phyloP scores from a whole-genome alignment of 768 basidiomycete genomes.

The Hygrophorus russula region DNA sequence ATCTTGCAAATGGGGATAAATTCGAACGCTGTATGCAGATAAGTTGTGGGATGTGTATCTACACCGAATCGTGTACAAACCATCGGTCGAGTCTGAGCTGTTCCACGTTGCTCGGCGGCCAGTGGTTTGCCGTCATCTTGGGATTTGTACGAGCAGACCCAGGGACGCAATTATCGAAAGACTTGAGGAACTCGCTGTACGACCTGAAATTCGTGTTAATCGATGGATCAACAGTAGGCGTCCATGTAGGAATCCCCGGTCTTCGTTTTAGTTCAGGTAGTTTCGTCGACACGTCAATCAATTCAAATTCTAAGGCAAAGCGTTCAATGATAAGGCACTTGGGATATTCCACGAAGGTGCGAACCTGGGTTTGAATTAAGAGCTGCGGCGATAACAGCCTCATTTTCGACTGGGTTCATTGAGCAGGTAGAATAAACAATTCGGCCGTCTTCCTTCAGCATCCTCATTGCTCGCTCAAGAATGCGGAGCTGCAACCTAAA shows the following conservation, averaged over 20 bases:
- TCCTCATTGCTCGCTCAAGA: slow-evolving; percentile 82
- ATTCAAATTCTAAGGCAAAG: slow-evolving; percentile 45
- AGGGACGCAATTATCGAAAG: slow-evolving; percentile 16
- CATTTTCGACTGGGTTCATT: slow-evolving; percentile 93
- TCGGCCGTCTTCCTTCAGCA: slow-evolving; percentile 73
- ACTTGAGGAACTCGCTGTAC: slow-evolving; percentile 50
- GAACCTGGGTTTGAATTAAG: slow-evolving; percentile 60
- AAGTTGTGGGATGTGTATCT: not conserved
- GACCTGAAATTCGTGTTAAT: slow-evolving; percentile 41
- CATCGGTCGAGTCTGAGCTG: slow-evolving; percentile 59
- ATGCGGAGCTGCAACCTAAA: slow-evolving; percentile 85
- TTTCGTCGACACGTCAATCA: slow-evolving; percentile 67
- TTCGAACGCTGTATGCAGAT: slow-evolving; percentile 48
- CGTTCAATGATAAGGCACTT: not conserved
- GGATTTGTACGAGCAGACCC: slow-evolving; percentile 22
- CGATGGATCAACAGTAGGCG: slow-evolving; percentile 50
- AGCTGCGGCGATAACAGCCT: slow-evolving; percentile 86
- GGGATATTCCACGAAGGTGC: slow-evolving; percentile 7
- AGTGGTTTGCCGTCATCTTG: slow-evolving; percentile 64
- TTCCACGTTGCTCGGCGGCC: slow-evolving; percentile 63
- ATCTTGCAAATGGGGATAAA: slow-evolving; percentile 93
- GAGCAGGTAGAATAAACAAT: slow-evolving; percentile 99
- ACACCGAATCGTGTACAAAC: slow-evolving; percentile 27
- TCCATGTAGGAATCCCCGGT: slow-evolving; percentile 73
- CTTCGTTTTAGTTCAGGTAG: slow-evolving; percentile 64